A percentile compares a stretch with the other conserved stretches of the same genome.
Evolutionary conservation across 331 rosid genomes (phyloP).

Genomic region (Arachis monticola): DNA sequence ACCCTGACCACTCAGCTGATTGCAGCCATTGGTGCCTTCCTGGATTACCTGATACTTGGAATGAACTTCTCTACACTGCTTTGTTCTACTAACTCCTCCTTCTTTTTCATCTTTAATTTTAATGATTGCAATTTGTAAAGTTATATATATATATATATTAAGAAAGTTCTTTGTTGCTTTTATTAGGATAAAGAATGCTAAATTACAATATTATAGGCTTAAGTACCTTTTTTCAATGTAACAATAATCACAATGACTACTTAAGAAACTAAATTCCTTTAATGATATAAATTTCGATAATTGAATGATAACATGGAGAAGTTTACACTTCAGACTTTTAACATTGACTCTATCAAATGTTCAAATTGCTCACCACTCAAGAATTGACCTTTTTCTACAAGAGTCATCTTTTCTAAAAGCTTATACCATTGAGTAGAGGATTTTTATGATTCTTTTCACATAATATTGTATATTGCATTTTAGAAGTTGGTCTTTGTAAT

Average conservation of each 20-base stretch:
- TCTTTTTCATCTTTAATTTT: background rate
- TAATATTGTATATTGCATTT: background rate
- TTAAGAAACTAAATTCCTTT: background rate
- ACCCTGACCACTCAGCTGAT: constrained; percentile 66
- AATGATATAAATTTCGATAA: background rate
- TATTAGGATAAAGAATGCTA: background rate
- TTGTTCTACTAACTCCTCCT: constrained; percentile 45
- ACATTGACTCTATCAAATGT: background rate
- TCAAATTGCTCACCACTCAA: too few species aligned
- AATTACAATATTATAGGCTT: background rate
- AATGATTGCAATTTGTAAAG: constrained; percentile 45
- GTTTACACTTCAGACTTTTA: background rate
- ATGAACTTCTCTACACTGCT: constrained; percentile 66
- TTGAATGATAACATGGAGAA: background rate
- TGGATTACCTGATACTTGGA: constrained; percentile 90
- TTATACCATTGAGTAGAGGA: background rate
- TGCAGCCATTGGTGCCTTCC: constrained; percentile 96
- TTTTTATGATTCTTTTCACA: background rate
- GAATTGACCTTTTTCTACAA: too few species aligned
- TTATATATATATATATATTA: constrained; percentile 11
- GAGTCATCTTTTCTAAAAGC: background rate
- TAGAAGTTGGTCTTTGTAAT: background rate
- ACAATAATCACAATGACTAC: background rate
- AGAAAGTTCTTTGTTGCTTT: background rate
- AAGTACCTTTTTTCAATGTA: too few species aligned